Evolutionary conservation across 768 basidiomycete species (phyloP), one percentile per base, ranked within the genome.

Genomic region (Tricholoma sp.): DNA sequence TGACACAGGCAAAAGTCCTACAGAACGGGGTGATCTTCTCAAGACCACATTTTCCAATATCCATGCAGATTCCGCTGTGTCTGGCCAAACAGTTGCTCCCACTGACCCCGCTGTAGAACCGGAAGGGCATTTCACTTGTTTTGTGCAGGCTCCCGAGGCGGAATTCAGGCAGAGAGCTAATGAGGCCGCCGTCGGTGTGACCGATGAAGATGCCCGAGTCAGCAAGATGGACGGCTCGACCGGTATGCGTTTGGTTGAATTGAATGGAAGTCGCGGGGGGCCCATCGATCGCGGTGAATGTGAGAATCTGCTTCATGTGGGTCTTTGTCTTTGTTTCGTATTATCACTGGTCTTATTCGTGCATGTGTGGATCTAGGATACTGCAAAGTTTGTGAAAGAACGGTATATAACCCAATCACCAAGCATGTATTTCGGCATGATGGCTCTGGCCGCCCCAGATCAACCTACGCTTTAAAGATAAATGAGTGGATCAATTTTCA

Each of bases 41-140:
- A 87, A 89, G 65, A 83, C 83, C 3, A 89, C 91, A 0, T 93
- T 98, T 63, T 83, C 83, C 4, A 71, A 80, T 58, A 91, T 94
- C 57, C 95, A 97, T 61, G 79, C 81, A 0, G 80, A 85, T 37
- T 82, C 84, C 1, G 89, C 91, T 0, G 72, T 76, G 0, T 67
- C 80, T 0, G 92, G 91, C 7, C 92, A 96, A 71, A 83, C 83
- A 4, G 72, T 76, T 1, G 77, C 85, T 0, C 86, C 89, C 2
- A 70, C 73, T 1, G 77, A 89, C 62, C 27, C 47, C 16, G 10
- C 29, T n/a, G 74, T 85, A 8, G 76, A 91, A 37, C 89, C 88
- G 0, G 79, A 90, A 63, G 75, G 92, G 7, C 95, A 97, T 71
- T 98, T 95, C 61, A 90, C 89, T 1, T 86, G 87, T 64, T 98